These are phyloP conservation scores for Kazachstania taianensis DNA, from an alignment of 805 yeast species.

Conservation along the genomic window DNA sequence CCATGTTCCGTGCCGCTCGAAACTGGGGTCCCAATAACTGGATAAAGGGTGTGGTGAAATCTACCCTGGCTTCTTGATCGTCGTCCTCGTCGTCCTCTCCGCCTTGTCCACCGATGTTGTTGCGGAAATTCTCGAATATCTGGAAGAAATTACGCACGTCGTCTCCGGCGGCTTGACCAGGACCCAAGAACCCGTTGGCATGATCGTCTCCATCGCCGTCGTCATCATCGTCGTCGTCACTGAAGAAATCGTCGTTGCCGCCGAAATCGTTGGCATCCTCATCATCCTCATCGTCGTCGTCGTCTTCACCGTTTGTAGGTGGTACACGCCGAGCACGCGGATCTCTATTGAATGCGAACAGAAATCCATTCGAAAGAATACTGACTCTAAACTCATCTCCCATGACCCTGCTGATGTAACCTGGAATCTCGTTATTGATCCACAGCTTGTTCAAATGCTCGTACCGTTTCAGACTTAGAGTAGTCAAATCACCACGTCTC, in stretches of 20 bases:
- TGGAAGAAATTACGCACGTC: slow-evolving; percentile 13
- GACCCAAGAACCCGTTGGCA: slow-evolving; percentile 9
- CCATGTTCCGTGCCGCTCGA: neutral
- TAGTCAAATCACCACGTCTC: slow-evolving; percentile 47
- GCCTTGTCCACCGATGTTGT: slow-evolving; percentile 8
- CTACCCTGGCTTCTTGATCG: slow-evolving; percentile 8
- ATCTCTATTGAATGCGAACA: slow-evolving; percentile 21
- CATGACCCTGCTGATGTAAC: slow-evolving; percentile 34
- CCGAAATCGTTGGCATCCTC: slow-evolving; percentile 11
- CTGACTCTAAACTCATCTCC: slow-evolving; percentile 28
- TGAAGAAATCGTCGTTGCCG: slow-evolving; percentile 6
- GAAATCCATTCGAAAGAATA: slow-evolving; percentile 20
- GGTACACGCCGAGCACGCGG: slow-evolving; percentile 18
- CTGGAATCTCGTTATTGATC: slow-evolving; percentile 49
- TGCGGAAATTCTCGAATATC: slow-evolving; percentile 20
- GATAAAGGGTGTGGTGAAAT: slow-evolving; percentile 14
- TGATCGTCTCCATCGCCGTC: slow-evolving; percentile 10
- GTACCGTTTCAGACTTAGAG: slow-evolving; percentile 44
- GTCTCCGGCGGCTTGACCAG: slow-evolving; percentile 16
- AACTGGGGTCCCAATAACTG: slow-evolving; percentile 19
- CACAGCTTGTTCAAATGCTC: slow-evolving; percentile 47
- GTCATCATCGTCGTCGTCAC: slow-evolving; percentile 10
- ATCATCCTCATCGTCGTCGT: slow-evolving; percentile 1
- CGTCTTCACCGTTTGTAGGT: slow-evolving; percentile 3
- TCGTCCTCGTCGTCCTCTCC: slow-evolving; percentile 10